These are phyloP conservation scores for Pseudogymnoascus sp. DNA, from an alignment of 2,329 filamentous ascomycete species.

Conservation along the genomic window DNA sequence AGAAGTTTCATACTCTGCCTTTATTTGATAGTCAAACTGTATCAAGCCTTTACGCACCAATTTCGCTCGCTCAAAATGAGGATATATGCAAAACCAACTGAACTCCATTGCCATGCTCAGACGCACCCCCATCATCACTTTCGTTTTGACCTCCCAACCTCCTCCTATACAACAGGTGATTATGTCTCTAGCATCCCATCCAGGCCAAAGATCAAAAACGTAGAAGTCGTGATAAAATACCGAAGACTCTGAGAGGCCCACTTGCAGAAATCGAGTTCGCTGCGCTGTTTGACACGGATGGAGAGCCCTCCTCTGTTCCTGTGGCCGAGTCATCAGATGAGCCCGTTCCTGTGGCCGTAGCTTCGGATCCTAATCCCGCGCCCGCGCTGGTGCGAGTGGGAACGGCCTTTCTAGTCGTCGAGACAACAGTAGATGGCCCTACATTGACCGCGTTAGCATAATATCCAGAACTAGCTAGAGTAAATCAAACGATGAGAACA, in stretches of 20 bases:
- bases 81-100: conserved; percentile 3
- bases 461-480: background rate
- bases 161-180: background rate
- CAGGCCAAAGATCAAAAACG: background rate
- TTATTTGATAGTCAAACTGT: background rate
- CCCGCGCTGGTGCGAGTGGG: background rate
- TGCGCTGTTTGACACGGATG: background rate
- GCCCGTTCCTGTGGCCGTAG: background rate
- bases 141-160: background rate
- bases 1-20: background rate
- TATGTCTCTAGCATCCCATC: background rate
- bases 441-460: background rate
- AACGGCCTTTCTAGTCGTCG: background rate
- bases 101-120: conserved; percentile 2
- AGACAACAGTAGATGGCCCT: conserved; percentile 2
- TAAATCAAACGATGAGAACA: background rate
- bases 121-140: background rate
- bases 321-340: background rate
- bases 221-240: background rate
- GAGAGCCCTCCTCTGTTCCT: background rate
- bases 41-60: background rate
- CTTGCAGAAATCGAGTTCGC: background rate
- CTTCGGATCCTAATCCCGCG: background rate
- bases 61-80: background rate
- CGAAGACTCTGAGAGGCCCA: background rate